Conservation (phyloP, 148 eudicot genomes). For the Rheum nobile region DNA sequence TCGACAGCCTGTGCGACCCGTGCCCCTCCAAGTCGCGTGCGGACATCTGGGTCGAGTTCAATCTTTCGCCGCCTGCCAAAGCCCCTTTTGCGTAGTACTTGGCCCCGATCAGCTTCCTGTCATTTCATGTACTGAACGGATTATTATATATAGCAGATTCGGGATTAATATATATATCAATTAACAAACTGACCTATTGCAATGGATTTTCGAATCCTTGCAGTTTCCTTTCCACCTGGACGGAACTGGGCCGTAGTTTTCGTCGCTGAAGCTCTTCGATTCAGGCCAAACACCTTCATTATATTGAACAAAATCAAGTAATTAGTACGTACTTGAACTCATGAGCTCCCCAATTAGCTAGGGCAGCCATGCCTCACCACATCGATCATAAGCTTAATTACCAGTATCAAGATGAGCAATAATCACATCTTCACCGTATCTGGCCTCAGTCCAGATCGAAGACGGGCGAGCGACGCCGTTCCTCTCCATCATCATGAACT, state of each 20-base stretch:
- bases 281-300: conserved; percentile 71
- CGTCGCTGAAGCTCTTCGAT: conserved; percentile 49
- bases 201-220: conserved; percentile 8
- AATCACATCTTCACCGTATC: conserved; percentile 72
- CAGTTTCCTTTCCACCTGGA: conserved; percentile 62
- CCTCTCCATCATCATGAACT: conserved; percentile 59
- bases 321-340: neutral
- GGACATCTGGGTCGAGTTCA: neutral
- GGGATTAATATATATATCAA: no score
- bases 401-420: conserved; percentile 89
- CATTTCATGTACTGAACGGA: no score
- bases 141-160: no score
- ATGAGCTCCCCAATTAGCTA: no score
- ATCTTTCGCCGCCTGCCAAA: neutral
- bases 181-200: neutral
- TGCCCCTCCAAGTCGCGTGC: conserved; percentile 8
- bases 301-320: neutral
- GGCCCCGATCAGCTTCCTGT: conserved; percentile 24
- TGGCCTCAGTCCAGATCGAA: conserved; percentile 64
- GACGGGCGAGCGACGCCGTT: conserved; percentile 27
- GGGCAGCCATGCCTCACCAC: no score
- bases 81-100: conserved; percentile 12
- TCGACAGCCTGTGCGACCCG: conserved; percentile 14
- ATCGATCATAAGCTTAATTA: conserved; percentile 7
- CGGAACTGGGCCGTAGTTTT: conserved; percentile 50